Base-by-base conservation (phyloP, 805 yeast genomes). In the Pichia nakasei region DNA sequence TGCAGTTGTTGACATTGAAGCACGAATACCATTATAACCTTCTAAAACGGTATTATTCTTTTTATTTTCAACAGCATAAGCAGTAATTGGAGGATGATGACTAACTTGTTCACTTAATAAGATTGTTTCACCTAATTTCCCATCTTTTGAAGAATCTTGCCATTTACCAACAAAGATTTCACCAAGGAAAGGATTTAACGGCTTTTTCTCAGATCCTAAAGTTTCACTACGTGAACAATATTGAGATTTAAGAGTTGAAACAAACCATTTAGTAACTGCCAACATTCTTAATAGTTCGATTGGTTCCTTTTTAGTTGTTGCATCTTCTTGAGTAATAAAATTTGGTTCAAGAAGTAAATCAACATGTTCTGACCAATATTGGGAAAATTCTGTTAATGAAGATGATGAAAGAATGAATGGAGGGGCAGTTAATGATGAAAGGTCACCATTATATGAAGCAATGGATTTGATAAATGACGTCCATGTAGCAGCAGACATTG, bases 71-170 rank as follows among this genome's bases (percentile, higher is more conserved):
- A 93, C 75, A 36, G 88, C 76, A 60, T 88, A 93, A 7, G 93
- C 97, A n/a, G 97, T 89, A 31, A 85, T 82, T 22, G 98, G 97
- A 17, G 98, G 98, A 63, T 93, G 98, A 66, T 93, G 98, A 49
- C 89, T 80, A 13, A 93, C 97, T 66, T 93, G 98, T 65, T 93
- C 98, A 50, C 89, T 78, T 43, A 87, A 58, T 40, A 91, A 69
- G 12, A 78, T 65, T 22, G 96, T 85, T 49, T 85, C 94, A 35
- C 95, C 96, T 15, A 76, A 63, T 43, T 66, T 69, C 11, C 68
- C 63, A 36, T 72, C 75, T 15, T 57, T 50, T 22, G 76, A 59
- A 39, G 60, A 58, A 51, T 79, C 86, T 3, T 65, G 66, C 95
- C 97, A 88, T 56, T 82, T 80, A 39, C 96, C 97, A 33, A 86